Evolutionary conservation across 163 green algal genomes (phyloP).

Genomic region (Trebouxiophyceae sp.): DNA sequence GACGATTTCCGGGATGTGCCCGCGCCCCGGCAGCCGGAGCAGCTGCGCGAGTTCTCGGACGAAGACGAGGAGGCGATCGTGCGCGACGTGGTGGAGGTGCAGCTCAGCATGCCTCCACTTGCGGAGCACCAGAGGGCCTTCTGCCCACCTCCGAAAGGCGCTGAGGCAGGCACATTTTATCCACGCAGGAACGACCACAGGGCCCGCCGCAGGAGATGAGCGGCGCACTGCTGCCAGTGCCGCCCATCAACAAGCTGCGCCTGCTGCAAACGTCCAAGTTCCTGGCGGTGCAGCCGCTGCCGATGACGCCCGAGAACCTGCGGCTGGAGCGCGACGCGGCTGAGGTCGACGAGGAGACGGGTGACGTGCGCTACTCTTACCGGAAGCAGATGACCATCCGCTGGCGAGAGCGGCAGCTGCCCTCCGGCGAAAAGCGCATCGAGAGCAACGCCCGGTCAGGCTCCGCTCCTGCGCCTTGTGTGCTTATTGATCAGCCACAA

Average conservation of each 20-base stretch:
- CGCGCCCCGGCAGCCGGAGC: background rate
- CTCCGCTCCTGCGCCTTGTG: background rate
- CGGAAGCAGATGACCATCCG: constrained; percentile 8
- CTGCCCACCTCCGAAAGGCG: too few species aligned
- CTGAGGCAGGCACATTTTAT: too few species aligned
- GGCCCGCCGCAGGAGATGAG: background rate
- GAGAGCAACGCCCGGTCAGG: constrained; percentile 23
- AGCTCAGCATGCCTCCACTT: too few species aligned
- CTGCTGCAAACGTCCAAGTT: constrained; percentile 1
- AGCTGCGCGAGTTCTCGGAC: background rate
- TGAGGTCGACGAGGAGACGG: background rate
- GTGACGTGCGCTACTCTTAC: background rate
- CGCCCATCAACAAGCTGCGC: background rate
- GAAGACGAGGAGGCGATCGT: constrained; percentile 1
- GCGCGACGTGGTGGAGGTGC: background rate
- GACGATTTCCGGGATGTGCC: background rate
- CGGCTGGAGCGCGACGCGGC: background rate
- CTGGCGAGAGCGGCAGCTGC: constrained; percentile 4
- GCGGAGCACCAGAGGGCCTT: too few species aligned
- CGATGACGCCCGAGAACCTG: background rate
- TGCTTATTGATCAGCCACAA: background rate
- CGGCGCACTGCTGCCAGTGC: background rate
- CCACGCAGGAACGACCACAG: background rate
- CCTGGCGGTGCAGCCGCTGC: constrained; percentile 1
- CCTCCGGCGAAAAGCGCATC: constrained; percentile 2